phyloP scores from a whole-genome alignment of 192 early-diverging fungal genomes.

The Coemansia sp. region DNA sequence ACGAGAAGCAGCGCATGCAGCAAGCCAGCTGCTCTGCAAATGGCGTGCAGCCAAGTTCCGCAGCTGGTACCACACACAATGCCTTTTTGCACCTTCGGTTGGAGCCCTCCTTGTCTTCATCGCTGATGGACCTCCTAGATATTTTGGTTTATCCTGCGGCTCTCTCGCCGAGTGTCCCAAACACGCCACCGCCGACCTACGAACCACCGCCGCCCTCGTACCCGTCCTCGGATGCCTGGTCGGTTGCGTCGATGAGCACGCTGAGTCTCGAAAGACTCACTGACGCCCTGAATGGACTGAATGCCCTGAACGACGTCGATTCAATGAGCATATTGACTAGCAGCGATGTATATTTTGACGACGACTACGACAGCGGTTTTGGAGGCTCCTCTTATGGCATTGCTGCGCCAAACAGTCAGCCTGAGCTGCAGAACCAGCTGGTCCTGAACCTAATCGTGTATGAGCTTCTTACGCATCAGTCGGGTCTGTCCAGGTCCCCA shows the following conservation, averaged over 20 bases:
- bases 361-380: constrained; percentile 13
- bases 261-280: constrained; percentile 18
- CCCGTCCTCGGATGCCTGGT: constrained; percentile 22
- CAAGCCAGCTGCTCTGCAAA: constrained; percentile 15
- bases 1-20: constrained; percentile 32
- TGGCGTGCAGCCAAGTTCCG: constrained; percentile 22
- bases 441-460: constrained; percentile 39
- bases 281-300: constrained; percentile 7
- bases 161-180: constrained; percentile 40
- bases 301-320: constrained; percentile 14
- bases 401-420: not conserved
- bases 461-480: constrained; percentile 38
- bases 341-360: constrained; percentile 9
- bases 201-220: constrained; percentile 50
- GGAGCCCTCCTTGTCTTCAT: constrained; percentile 44
- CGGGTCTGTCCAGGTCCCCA: constrained; percentile 29
- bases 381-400: constrained; percentile 1
- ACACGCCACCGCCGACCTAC: constrained; percentile 45
- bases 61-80: constrained; percentile 24
- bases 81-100: constrained; percentile 39
- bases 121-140: constrained; percentile 46
- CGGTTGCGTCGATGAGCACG: constrained; percentile 22
- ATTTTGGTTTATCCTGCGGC: constrained; percentile 25
- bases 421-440: constrained; percentile 32
- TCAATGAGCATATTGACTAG: constrained; percentile 23